Evolutionary conservation across 73 alveolate species (phyloP), one percentile per base, ranked within the genome.

Genomic region (Uronychia binucleata): DNA sequence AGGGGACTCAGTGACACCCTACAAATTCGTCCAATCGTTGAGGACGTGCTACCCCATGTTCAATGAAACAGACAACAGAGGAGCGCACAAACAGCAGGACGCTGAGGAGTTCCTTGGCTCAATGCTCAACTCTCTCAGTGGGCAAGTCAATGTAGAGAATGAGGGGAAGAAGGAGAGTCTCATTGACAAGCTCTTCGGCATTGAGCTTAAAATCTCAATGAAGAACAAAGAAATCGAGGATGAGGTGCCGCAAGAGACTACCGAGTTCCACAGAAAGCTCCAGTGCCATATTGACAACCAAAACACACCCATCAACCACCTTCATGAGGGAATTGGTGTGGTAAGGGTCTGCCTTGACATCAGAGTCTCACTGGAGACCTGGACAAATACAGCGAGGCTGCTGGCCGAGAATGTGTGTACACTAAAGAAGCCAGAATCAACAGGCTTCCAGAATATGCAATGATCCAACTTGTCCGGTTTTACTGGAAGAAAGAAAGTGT

Each of bases 51-150:
- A 90, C 91, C 99, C 99, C 0, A 89, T 92, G 84, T 98, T 97
- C 82, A 99, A 96, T 74, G 99, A 98, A 80, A 94, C 88, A 30
- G 99, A 96, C 59, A 94, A 95, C 26, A 92, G 86, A 28, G 98
- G 98, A 8, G 93, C 89, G 32, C 94, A 92, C 79, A 96, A 96
- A 86, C 97, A 98, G 86, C 97, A 98, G 82, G 99, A 98, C 86
- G 99, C 99, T 29, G 99, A 98, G 77, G 99, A 98, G 87, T 98
- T 99, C 86, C 94, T 93, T 86, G 87, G 97, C 33, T 84, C 91
- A 35, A 78, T 98, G 46, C 60, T 97, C 77, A 89, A 97, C 31
- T 88, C 94, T 75, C 87, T 85, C 58, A 27, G 46, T 75, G 97
- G 93, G 57, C 34, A 75, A 29, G 85, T 93, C 60, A 78, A 88